These are phyloP conservation scores for Albugo candida DNA, from an alignment of 352 stramenopile species.

Conservation along the genomic window DNA sequence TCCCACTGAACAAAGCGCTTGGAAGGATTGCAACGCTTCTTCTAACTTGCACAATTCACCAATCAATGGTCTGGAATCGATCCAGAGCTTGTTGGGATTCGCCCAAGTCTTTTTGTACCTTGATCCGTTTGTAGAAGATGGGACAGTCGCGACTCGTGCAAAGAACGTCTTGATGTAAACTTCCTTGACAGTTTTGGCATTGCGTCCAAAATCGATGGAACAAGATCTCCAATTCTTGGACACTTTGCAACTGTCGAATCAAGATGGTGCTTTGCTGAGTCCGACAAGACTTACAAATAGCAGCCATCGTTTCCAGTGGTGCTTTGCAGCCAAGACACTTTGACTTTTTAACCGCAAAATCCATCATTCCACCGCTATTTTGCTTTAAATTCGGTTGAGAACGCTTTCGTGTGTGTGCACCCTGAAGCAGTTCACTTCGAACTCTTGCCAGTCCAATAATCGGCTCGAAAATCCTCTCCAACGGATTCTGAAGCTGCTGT, in stretches of 20 bases:
- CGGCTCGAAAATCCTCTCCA: conserved; percentile 96
- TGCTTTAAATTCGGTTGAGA: conserved; percentile 91
- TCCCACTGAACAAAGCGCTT: no score
- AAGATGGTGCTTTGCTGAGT: conserved; percentile 89
- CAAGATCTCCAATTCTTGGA: conserved; percentile 87
- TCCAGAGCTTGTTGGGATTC: conserved; percentile 87
- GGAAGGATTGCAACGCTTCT: no score
- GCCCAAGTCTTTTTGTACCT: conserved; percentile 96
- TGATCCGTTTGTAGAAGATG: conserved; percentile 99
- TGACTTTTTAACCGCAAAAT: conserved; percentile 95
- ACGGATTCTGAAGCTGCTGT: conserved; percentile 95
- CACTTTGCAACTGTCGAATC: conserved; percentile 81
- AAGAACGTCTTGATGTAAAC: conserved; percentile 88
- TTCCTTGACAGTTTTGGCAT: conserved; percentile 97
- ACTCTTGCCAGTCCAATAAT: conserved; percentile 91
- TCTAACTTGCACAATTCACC: conserved; percentile 20
- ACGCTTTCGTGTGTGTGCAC: conserved; percentile 95
- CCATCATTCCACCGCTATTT: conserved; percentile 96
- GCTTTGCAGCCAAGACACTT: conserved; percentile 97
- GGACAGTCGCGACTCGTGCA: conserved; percentile 96
- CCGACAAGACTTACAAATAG: conserved; percentile 89
- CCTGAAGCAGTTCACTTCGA: conserved; percentile 83
- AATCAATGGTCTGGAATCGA: conserved; percentile 82
- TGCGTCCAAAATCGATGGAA: conserved; percentile 95
- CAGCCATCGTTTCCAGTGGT: conserved; percentile 68